These are phyloP conservation scores for Piloderma croceum DNA, from an alignment of 768 basidiomycete genomes.

Conservation along the genomic window DNA sequence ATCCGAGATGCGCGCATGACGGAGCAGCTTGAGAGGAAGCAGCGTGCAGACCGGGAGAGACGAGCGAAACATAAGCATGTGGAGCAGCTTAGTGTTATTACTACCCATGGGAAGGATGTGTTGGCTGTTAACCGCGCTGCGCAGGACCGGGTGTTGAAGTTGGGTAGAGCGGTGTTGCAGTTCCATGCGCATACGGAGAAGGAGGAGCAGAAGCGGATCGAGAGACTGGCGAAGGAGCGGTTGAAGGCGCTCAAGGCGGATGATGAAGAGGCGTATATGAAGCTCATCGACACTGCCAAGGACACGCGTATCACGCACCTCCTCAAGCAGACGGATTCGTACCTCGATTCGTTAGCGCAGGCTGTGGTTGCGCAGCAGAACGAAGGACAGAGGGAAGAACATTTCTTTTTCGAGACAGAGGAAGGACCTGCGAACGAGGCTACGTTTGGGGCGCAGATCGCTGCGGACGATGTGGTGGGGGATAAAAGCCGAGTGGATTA, in stretches of 20 bases:
- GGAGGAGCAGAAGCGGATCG: slow-evolving; percentile 96
- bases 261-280: slow-evolving; percentile 99
- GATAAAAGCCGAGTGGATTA: slow-evolving; percentile 84
- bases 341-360: slow-evolving; percentile 91
- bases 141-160: slow-evolving; percentile 49
- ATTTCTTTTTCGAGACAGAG: slow-evolving; percentile 50
- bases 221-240: slow-evolving; percentile 95
- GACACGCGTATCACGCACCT: slow-evolving; percentile 98
- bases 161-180: slow-evolving; percentile 73
- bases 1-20: slow-evolving; percentile 86
- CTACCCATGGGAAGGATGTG: slow-evolving; percentile 74
- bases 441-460: slow-evolving; percentile 82
- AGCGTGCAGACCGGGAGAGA: slow-evolving; percentile 86
- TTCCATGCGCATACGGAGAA: slow-evolving; percentile 92
- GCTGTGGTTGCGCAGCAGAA: slow-evolving; percentile 91
- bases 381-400: slow-evolving; percentile 44
- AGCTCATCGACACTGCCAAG: slow-evolving; percentile 97
- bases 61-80: slow-evolving; percentile 95
- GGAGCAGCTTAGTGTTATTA: slow-evolving; percentile 86
- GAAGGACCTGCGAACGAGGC: slow-evolving; percentile 78
- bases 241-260: slow-evolving; percentile 94
- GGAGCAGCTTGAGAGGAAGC: slow-evolving; percentile 85
- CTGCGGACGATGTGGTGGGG: slow-evolving; percentile 53
- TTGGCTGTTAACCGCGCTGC: slow-evolving; percentile 61
- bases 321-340: slow-evolving; percentile 87